phyloP scores from a whole-genome alignment of 495 filamentous ascomycete genomes.

The Penicillium pancosmium region DNA sequence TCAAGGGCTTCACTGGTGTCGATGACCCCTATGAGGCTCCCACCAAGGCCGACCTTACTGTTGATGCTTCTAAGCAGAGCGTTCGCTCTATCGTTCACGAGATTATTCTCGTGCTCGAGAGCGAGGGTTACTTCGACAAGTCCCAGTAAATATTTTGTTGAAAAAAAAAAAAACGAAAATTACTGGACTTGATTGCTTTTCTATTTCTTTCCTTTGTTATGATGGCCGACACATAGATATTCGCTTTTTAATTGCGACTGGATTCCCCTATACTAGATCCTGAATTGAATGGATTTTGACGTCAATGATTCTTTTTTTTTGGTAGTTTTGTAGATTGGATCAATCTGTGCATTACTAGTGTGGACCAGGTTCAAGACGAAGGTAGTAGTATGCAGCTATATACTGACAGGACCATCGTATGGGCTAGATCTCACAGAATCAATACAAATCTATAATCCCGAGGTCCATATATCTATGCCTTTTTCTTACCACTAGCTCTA shows the following conservation, averaged over 20 bases:
- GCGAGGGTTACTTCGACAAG: conserved; percentile 69
- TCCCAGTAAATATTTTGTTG: conserved; percentile 26
- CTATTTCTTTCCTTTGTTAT: conserved; percentile 16
- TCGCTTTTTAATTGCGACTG: conserved; percentile 27
- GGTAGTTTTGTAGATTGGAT: no score
- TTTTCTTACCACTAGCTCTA: no score
- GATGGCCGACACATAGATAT: conserved; percentile 21
- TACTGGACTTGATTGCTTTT: conserved; percentile 15
- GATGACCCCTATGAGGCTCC: conserved; percentile 96
- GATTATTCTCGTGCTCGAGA: conserved; percentile 92
- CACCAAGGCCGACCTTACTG: conserved; percentile 76
- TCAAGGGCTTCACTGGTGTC: conserved; percentile 98
- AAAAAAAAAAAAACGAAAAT: neutral
- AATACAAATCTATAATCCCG: no score
- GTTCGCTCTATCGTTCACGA: conserved; percentile 95
- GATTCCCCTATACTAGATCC: conserved; percentile 33
- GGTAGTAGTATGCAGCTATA: no score
- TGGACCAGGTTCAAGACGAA: no score
- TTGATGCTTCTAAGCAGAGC: conserved; percentile 81
- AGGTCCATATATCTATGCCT: no score
- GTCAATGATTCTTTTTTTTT: neutral
- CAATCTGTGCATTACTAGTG: no score
- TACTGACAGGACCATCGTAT: no score
- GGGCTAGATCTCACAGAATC: no score
- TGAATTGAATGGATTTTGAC: neutral